These are phyloP conservation scores for Globisporangium irregulare DNA, from an alignment of 352 stramenopile genomes.

Conservation along the genomic window DNA sequence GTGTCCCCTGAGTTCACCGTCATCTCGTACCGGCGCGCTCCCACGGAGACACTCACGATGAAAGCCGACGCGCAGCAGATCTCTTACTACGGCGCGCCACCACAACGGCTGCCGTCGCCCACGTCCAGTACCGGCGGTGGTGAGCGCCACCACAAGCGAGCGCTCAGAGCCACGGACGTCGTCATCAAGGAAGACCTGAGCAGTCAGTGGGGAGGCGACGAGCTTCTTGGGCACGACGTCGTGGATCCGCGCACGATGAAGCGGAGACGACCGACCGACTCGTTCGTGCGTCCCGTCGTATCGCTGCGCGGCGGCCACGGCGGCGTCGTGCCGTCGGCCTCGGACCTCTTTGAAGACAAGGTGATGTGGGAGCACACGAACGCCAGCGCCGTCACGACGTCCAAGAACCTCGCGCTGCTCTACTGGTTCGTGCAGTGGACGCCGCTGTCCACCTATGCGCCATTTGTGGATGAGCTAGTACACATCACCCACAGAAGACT, in stretches of 20 bases:
- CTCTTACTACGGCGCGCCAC: neutral
- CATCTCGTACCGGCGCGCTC: constrained; percentile 67
- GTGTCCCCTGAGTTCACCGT: constrained; percentile 63
- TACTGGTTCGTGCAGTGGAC: constrained; percentile 49
- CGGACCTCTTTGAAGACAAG: constrained; percentile 40
- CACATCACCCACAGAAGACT: constrained; percentile 38
- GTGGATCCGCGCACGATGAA: constrained; percentile 10
- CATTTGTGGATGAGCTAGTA: constrained; percentile 48
- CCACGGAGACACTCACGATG: constrained; percentile 20
- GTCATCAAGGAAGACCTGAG: constrained; percentile 1
- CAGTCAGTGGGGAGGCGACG: constrained; percentile 4
- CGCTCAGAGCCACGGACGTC: neutral
- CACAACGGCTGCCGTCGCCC: neutral
- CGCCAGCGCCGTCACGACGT: constrained; percentile 30
- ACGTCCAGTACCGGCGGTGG: neutral
- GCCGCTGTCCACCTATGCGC: constrained; percentile 37
- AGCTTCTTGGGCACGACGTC: neutral
- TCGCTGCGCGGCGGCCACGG: neutral
- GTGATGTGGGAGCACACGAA: constrained; percentile 55
- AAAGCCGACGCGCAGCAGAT: constrained; percentile 9
- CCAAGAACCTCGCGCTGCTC: constrained; percentile 63
- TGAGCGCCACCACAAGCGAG: neutral
- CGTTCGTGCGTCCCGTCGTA: constrained; percentile 15
- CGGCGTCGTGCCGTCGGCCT: constrained; percentile 7
- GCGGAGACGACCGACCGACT: constrained; percentile 13